These are phyloP conservation scores for Boechera stricta DNA, from an alignment of 345 rosid genomes.

Conservation along the genomic window DNA sequence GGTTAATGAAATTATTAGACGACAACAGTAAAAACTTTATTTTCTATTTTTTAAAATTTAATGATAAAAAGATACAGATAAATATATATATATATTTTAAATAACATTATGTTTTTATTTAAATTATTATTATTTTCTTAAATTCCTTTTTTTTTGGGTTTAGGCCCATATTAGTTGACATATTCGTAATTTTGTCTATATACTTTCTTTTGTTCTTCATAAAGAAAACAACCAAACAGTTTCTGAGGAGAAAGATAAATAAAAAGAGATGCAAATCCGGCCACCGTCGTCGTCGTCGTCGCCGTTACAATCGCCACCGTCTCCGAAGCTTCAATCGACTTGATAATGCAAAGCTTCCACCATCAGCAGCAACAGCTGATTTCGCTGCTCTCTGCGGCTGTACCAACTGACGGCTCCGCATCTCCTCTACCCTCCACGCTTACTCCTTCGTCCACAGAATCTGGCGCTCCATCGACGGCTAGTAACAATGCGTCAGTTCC, in stretches of 20 bases:
- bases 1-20: too few relatives aligned
- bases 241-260: not conserved
- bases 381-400: constrained; percentile 75
- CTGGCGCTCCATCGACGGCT: constrained; percentile 27
- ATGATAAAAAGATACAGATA: too few relatives aligned
- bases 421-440: constrained; percentile 32
- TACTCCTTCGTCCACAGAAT: constrained; percentile 19
- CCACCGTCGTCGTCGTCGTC: constrained; percentile 44
- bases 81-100: too few relatives aligned
- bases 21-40: too few relatives aligned
- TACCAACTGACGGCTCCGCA: constrained; percentile 60
- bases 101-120: too few relatives aligned
- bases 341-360: constrained; percentile 66
- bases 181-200: too few relatives aligned
- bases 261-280: constrained; percentile 35
- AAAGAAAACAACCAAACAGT: constrained; percentile 16
- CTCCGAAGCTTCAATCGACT: constrained; percentile 21
- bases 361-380: constrained; percentile 84
- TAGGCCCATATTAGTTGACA: too few relatives aligned
- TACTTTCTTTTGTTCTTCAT: too few relatives aligned
- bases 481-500: constrained; percentile 23
- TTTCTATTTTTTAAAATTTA: too few relatives aligned
- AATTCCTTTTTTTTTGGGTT: too few relatives aligned
- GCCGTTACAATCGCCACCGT: constrained; percentile 38
- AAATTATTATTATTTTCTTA: too few relatives aligned